Base-by-base conservation (phyloP, 2,329 filamentous ascomycete species). In the Fusarium fujikuroi region DNA sequence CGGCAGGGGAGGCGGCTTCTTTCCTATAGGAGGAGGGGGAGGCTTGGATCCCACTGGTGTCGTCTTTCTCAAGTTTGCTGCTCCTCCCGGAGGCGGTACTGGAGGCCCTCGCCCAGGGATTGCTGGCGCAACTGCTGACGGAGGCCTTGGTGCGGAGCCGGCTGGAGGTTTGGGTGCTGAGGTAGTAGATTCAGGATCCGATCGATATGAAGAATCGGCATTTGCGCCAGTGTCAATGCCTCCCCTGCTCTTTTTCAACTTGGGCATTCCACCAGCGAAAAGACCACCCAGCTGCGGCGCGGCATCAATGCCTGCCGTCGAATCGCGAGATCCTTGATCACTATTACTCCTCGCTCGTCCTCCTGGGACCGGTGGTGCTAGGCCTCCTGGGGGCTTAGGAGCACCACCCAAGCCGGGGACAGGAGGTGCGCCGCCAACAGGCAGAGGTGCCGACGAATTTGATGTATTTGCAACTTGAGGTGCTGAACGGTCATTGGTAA, bases 181-280 rank as follows among this genome's bases (percentile, higher is more conserved):
- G n/a, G 69, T 66, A 32, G 65, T 75, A 12, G 75, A 75, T 66
- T 82, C 81, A n/a, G 93, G 90, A 79, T 97, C 95, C 66, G 94
- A 95, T 60, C 92, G 84, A 79, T 95, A 95, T 68, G 93, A 91
- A 37, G 94, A 90, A 73, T 91, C 91, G 70, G 78, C 66, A 43
- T 77, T 80, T 14, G 83, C 83, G 63, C 86, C 93, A 3, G 93
- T 95, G 81, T 94, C 89, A 66, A 95, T 86, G 53, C 93, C 95
- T 63, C 94, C 93, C 7, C 92, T 93, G 8, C 92, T 89, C 85
- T 97, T 98, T 81, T 93, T 93, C 78, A 99, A 81, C 84, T 98
- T 98, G 6, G 96, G 96, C 90, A 98, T 98, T 42, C 95, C 96
- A 40, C 94, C 95, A 2, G 93, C 94, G 79, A 99, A 97, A 32